A percentile compares a stretch with the other conserved stretches of the same genome.
phyloP scores from a whole-genome alignment of 306 rosid species.

The Prunus campanulata region DNA sequence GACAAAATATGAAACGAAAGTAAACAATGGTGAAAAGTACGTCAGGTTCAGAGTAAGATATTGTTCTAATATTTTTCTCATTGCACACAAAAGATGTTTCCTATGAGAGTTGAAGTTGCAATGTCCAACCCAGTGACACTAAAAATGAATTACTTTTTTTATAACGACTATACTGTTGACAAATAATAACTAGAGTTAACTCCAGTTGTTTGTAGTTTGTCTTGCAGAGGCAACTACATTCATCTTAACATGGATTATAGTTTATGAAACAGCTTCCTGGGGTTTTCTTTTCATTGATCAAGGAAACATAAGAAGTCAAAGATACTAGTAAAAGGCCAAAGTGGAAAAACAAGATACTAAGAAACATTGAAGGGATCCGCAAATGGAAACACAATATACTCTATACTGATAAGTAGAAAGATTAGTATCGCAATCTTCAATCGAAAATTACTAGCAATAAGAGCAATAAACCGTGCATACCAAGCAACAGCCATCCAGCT shows the following conservation, averaged over 20 bases:
- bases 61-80: too few species aligned
- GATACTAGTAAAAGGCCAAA: background rate
- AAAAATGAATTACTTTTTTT: too few species aligned
- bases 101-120: background rate
- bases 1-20: too few species aligned
- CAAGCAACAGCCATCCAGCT: conserved; percentile 35
- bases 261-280: background rate
- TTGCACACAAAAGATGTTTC: background rate
- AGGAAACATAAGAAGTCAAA: background rate
- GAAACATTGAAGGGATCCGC: too few species aligned
- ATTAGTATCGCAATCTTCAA: background rate
- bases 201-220: too few species aligned
- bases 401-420: background rate
- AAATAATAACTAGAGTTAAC: background rate
- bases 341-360: background rate
- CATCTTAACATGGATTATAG: background rate
- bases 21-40: too few species aligned
- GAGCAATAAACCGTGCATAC: conserved; percentile 5
- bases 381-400: background rate
- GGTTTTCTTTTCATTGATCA: background rate
- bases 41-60: background rate
- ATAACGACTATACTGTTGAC: too few species aligned
- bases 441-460: background rate
- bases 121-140: background rate
- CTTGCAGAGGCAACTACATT: background rate